phyloP scores from a whole-genome alignment of 2,329 filamentous ascomycete genomes.

The Phialophora verrucosa region DNA sequence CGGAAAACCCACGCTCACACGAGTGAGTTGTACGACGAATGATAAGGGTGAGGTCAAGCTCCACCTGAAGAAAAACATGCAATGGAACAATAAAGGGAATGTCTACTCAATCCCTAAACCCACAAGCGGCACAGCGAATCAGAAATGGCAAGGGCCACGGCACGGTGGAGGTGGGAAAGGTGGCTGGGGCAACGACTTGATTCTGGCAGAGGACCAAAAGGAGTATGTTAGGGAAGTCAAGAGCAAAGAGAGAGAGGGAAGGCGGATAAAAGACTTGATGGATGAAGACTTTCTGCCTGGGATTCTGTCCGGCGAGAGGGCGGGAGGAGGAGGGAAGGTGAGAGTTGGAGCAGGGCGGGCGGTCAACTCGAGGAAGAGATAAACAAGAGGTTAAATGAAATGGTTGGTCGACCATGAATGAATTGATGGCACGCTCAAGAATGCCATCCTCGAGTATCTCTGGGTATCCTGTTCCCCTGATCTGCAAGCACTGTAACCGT shows the following conservation, averaged over 20 bases:
- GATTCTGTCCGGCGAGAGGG: constrained; percentile 80
- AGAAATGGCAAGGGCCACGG: constrained; percentile 63
- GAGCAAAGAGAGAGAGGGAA: constrained; percentile 63
- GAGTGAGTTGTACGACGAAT: constrained; percentile 85
- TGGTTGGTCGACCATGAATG: constrained; percentile 2
- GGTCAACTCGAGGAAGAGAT: constrained; percentile 75
- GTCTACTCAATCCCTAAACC: constrained; percentile 93
- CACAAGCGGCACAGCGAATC: constrained; percentile 77
- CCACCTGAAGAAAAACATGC: constrained; percentile 91
- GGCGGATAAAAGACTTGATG: constrained; percentile 81
- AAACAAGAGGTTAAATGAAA: constrained; percentile 25
- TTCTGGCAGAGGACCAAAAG: constrained; percentile 94
- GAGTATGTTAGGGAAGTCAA: constrained; percentile 74
- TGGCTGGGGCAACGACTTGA: constrained; percentile 83
- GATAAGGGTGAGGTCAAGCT: constrained; percentile 79
- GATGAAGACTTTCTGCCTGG: constrained; percentile 90
- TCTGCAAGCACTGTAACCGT: constrained; percentile 2
- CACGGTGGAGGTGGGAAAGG: constrained; percentile 79
- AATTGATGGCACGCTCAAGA: constrained; percentile 3
- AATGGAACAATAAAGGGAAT: constrained; percentile 93
- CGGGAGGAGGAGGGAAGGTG: constrained; percentile 68
- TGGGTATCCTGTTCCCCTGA: constrained; percentile 28
- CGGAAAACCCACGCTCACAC: constrained; percentile 82
- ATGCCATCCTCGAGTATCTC: not conserved
- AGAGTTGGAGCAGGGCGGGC: constrained; percentile 84